Evolutionary conservation across 108 stramenopile species (phyloP), one percentile per base, ranked within the genome.

Genomic region (Skeletonema grethae): DNA sequence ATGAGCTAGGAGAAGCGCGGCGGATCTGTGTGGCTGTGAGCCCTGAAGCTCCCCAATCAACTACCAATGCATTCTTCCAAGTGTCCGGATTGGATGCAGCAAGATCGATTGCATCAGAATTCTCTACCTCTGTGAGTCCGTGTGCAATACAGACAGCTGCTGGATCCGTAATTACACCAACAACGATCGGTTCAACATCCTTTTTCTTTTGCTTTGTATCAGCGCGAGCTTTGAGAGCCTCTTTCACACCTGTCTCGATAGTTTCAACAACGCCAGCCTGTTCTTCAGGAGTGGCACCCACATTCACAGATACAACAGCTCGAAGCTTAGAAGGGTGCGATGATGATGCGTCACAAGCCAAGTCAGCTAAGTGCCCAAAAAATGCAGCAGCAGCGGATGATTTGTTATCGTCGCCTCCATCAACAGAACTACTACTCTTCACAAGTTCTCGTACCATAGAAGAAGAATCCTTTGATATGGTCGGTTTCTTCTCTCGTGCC

Each of bases 11-110:
- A 69, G 63, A 73, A 45, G 38, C 70, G 16, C 72, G 67, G 24
- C 72, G 38, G 28, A 86, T 45, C 31, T 77, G 72, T 35, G 91
- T 85, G 20, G 70, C 78, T 29, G 87, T 88, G 50, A 92, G 75
- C 11, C 82, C 86, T 32, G 87, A 85, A 32, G 87, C 87, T 48
- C 88, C 88, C 79, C 87, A 85, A 68, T 90, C 88, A 65, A 92
- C 48, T 1, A 92, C 87, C 34, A 92, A 56, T 11, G 84, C 82
- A 55, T 81, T 64, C 48, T 34, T 74, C 75, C 69, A 85, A 10
- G 64, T 39, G 28, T 63, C 73, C 34, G 41, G 50, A 29, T 64
- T 75, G 36, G 60, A 8, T 66, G 64, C 46, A 63, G 41, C 72
- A 32, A 82, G 65, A 32, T 82, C 73, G 35, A 79, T 66, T 45